phyloP scores from a whole-genome alignment of 2,329 filamentous ascomycete genomes.

The Pestalotiopsis sp. region DNA sequence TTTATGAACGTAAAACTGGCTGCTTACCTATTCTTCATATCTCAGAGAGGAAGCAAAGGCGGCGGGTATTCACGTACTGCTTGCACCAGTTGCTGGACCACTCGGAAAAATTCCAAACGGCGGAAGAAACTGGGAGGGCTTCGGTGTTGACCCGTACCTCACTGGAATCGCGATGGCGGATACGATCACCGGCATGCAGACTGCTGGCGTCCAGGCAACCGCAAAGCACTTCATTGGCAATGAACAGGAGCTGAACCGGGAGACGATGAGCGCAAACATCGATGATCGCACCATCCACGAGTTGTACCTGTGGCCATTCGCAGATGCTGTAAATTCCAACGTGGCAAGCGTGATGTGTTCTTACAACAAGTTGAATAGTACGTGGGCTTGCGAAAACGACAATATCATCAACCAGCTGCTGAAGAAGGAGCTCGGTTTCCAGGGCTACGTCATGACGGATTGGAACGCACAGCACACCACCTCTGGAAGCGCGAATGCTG shows the following conservation, averaged over 20 bases:
- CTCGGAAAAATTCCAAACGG: slow-evolving; percentile 72
- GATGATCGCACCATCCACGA: slow-evolving; percentile 69
- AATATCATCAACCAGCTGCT: slow-evolving; percentile 60
- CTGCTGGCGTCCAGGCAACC: slow-evolving; percentile 48
- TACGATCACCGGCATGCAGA: slow-evolving; percentile 60
- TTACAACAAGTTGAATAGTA: slow-evolving; percentile 71
- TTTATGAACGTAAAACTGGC: background rate
- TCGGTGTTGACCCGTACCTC: slow-evolving; percentile 77
- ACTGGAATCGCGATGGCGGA: slow-evolving; percentile 61
- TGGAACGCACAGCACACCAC: slow-evolving; percentile 79
- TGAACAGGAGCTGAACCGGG: slow-evolving; percentile 65
- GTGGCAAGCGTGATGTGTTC: slow-evolving; percentile 71
- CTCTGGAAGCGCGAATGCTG: slow-evolving; percentile 62
- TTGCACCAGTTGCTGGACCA: slow-evolving; percentile 76
- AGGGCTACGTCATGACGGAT: slow-evolving; percentile 58
- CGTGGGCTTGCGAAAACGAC: slow-evolving; percentile 67
- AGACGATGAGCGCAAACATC: slow-evolving; percentile 55
- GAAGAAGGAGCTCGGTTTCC: slow-evolving; percentile 76
- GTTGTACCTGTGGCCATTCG: slow-evolving; percentile 67
- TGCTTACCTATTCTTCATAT: background rate
- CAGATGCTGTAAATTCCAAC: slow-evolving; percentile 65
- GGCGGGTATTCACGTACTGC: slow-evolving; percentile 71
- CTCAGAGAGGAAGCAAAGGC: slow-evolving; percentile 60
- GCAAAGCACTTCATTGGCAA: slow-evolving; percentile 66
- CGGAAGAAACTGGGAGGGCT: slow-evolving; percentile 83